Conservation (phyloP, 768 basidiomycete genomes). For the Pisolithus marmoratus region DNA sequence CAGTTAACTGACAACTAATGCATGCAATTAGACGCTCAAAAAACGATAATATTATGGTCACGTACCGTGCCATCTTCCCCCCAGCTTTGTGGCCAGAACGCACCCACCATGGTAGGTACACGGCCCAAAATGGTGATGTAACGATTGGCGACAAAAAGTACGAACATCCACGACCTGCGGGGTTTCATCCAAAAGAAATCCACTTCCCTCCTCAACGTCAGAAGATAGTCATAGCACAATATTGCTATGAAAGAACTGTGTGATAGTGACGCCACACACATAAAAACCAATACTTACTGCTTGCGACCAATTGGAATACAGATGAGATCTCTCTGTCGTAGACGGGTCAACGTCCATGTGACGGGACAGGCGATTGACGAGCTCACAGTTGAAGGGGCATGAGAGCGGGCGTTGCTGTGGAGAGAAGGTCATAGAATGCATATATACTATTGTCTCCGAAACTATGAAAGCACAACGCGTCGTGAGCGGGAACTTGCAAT, state of each 20-base stretch:
- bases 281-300: background rate
- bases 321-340: background rate
- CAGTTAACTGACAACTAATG: conserved; percentile 11
- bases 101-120: conserved; percentile 31
- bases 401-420: background rate
- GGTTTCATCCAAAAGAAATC: too few relatives aligned
- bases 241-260: conserved; percentile 12
- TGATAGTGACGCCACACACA: background rate
- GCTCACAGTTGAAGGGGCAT: background rate
- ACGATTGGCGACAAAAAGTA: too few relatives aligned
- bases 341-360: background rate
- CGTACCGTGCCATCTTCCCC: background rate
- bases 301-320: background rate
- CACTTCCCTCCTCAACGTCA: too few relatives aligned
- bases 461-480: too few relatives aligned
- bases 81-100: conserved; percentile 20
- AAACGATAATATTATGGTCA: background rate
- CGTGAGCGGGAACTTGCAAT: too few relatives aligned
- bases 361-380: background rate
- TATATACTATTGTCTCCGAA: too few relatives aligned
- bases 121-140: conserved; percentile 36
- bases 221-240: conserved; percentile 40
- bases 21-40: background rate
- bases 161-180: too few relatives aligned
- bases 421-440: too few relatives aligned